Evolutionary conservation across 2,329 filamentous ascomycete species (phyloP).

Genomic region (Podosphaera xanthii): DNA sequence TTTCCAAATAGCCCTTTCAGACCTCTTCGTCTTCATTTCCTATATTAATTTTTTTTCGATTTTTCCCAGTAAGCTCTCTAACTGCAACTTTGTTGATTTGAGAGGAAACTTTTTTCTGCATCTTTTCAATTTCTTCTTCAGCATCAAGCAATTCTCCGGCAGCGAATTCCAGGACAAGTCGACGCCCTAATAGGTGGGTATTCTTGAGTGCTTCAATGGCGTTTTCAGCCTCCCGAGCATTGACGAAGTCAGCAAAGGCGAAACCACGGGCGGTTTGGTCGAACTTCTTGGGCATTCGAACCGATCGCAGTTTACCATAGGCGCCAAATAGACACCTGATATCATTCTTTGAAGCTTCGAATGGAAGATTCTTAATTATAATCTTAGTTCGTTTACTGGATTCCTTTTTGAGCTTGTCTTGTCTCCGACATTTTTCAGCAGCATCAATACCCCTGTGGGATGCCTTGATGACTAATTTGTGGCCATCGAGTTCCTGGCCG

Average conservation of each 20-base stretch:
- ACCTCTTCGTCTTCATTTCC: constrained; percentile 36
- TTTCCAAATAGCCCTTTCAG: constrained; percentile 5
- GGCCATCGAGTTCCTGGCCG: constrained; percentile 64
- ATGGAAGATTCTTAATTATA: constrained; percentile 93
- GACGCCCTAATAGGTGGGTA: constrained; percentile 78
- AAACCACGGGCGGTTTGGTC: constrained; percentile 76
- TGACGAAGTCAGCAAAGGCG: constrained; percentile 90
- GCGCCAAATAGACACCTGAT: constrained; percentile 64
- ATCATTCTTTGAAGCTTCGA: constrained; percentile 86
- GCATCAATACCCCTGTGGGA: constrained; percentile 77
- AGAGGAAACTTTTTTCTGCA: constrained; percentile 84
- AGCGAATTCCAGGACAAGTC: constrained; percentile 78
- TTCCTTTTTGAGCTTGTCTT: constrained; percentile 63
- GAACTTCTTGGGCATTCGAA: constrained; percentile 89
- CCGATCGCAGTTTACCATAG: constrained; percentile 79
- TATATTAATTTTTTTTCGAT: constrained; percentile 75
- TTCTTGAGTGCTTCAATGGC: constrained; percentile 78
- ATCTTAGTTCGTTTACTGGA: constrained; percentile 68
- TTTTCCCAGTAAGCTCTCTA: constrained; percentile 64
- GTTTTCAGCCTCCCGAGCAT: constrained; percentile 68
- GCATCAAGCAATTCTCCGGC: constrained; percentile 73
- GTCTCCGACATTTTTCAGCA: constrained; percentile 62
- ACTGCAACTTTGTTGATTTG: constrained; percentile 81
- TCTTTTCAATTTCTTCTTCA: constrained; percentile 87
- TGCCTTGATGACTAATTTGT: constrained; percentile 63